Base-by-base conservation (phyloP, 1,284 basidiomycete genomes). In the Cystobasidium pallidum region DNA sequence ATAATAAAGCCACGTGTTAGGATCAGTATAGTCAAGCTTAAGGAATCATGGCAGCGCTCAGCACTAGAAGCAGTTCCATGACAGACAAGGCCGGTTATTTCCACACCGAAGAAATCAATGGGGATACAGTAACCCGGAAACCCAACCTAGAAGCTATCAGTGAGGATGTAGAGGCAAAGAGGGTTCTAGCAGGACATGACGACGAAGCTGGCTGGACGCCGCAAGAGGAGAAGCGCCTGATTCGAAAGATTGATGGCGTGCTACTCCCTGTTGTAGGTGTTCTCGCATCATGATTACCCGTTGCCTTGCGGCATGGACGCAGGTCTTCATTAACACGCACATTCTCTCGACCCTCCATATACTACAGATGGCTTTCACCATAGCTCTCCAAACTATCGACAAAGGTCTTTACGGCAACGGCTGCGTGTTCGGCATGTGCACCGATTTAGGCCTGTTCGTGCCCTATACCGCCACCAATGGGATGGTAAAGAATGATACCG, bases 371-470 rank as follows among this genome's bases (percentile, higher is more conserved):
- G 58, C 58, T 15, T 61, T 61, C 36, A 61, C 58, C 15, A 61
- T 61, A 6, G 58, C 58, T 13, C 36, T 61, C 11, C 58, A 61
- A 21, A 61, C 58, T 41, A 61, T 43, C 32, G 58, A 61, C 21
- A 61, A 61, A 41, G 58, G 58, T 43, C 26, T 61, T 19, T 64
- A 64, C 30, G 61, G 61, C 7, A 45, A 64, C 19, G 61, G 61
- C 21, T 64, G 61, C 32, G 61, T 64, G 17, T 64, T 64, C 61
- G 61, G 61, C 26, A 64, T 64, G 61, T 64, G 61, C 61, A 7
- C 3, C 3, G 61, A 64, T 43, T 43, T 64, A 10, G 39, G 24
- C 7, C 26, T 64, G 15, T 64, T 47, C 43, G 41, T 47, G 19
- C 61, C 61, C 24, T 64, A 64, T 28, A 51, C 28, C 6, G 21